Evolutionary conservation across 1,139 yeast genomes (phyloP).

Genomic region (Saccharomyces hybrid): DNA sequence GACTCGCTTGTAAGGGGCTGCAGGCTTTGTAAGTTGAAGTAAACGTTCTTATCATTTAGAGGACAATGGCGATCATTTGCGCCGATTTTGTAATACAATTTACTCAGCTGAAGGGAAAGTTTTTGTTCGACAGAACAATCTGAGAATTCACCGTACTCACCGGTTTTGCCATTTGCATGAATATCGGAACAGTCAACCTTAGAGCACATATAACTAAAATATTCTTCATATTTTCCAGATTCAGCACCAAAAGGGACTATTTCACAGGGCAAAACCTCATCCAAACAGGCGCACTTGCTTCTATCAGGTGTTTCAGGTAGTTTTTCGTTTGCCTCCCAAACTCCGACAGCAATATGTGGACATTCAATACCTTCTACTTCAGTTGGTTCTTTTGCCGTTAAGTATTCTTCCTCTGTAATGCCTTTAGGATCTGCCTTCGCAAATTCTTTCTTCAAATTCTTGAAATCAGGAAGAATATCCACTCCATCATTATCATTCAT

Average conservation of each 20-base stretch:
- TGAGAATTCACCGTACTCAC: slow-evolving; percentile 51
- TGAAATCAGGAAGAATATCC: slow-evolving; percentile 39
- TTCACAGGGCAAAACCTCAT: slow-evolving; percentile 44
- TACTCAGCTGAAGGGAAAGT: slow-evolving; percentile 46
- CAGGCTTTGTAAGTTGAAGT: slow-evolving; percentile 14
- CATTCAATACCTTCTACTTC: slow-evolving; percentile 17
- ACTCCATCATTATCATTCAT: slow-evolving; percentile 43
- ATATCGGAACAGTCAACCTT: slow-evolving; percentile 46
- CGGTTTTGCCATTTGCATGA: slow-evolving; percentile 40
- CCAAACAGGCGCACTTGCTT: slow-evolving; percentile 50
- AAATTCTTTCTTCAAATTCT: slow-evolving; percentile 30
- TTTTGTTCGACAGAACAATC: slow-evolving; percentile 47
- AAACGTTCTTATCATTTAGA: slow-evolving; percentile 14
- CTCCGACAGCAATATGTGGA: slow-evolving; percentile 16
- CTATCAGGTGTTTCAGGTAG: slow-evolving; percentile 51
- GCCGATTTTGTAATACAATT: slow-evolving; percentile 36
- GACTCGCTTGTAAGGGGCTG: background rate
- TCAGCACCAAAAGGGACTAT: slow-evolving; percentile 33
- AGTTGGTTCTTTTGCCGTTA: slow-evolving; percentile 3
- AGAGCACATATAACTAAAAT: slow-evolving; percentile 44
- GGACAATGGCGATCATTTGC: slow-evolving; percentile 20
- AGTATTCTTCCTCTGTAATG: slow-evolving; percentile 18
- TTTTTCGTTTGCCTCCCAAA: slow-evolving; percentile 39
- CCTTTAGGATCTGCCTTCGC: slow-evolving; percentile 34
- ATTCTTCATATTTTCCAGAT: slow-evolving; percentile 29